phyloP scores from a whole-genome alignment of 768 basidiomycete genomes.

The Pisolithus sp. region DNA sequence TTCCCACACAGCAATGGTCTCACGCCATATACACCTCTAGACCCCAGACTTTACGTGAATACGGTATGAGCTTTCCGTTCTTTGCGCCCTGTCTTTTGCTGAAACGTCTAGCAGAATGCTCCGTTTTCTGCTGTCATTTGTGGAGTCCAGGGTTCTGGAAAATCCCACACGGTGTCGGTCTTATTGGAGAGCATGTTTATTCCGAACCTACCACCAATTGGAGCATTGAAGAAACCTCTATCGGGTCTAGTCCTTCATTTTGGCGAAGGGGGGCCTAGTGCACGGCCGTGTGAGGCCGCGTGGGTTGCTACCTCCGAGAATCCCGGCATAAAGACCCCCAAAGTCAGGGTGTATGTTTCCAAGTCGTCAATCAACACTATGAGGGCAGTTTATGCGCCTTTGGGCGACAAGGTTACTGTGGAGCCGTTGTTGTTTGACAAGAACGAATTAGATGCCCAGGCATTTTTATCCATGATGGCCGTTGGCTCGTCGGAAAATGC shows the following conservation, averaged over 20 bases:
- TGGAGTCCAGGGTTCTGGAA: conserved; percentile 72
- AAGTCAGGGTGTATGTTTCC: conserved; percentile 50
- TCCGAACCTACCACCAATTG: conserved; percentile 41
- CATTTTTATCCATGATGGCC: conserved; percentile 73
- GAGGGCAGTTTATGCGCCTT: conserved; percentile 46
- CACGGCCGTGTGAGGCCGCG: conserved; percentile 61
- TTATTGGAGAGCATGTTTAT: conserved; percentile 68
- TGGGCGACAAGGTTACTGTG: conserved; percentile 45
- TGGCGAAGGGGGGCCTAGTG: conserved; percentile 55
- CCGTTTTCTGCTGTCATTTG: conserved; percentile 74
- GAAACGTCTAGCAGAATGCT: conserved; percentile 42
- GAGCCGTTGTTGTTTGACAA: conserved; percentile 50
- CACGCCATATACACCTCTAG: conserved; percentile 27
- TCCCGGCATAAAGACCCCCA: conserved; percentile 24
- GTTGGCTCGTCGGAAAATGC: conserved; percentile 54
- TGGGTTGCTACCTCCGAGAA: conserved; percentile 44
- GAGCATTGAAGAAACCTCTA: conserved; percentile 47
- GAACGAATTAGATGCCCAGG: conserved; percentile 59
- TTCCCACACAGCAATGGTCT: conserved; percentile 30
- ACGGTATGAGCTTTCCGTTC: conserved; percentile 37
- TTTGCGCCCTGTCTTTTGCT: neutral
- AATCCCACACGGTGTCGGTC: conserved; percentile 65
- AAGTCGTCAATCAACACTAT: conserved; percentile 56
- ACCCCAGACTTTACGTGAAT: conserved; percentile 59
- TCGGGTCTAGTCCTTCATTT: conserved; percentile 64